phyloP scores from a whole-genome alignment of 2,329 filamentous ascomycete species.

The Penicillium sumatraense region DNA sequence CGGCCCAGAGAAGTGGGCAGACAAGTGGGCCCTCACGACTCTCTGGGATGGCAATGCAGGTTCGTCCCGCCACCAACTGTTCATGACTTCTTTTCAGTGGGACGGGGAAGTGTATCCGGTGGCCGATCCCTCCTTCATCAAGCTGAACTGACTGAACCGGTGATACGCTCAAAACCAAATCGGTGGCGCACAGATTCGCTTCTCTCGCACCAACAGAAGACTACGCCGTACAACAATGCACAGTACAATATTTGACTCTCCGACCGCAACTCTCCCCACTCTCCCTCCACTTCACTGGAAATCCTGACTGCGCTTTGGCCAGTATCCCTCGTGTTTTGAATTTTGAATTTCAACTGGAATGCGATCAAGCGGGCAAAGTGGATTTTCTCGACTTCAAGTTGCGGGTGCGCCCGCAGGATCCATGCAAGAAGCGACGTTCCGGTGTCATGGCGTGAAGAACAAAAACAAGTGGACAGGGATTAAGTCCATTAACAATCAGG shows the following conservation, averaged over 20 bases:
- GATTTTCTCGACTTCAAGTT: background rate
- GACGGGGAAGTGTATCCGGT: background rate
- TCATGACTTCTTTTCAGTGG: background rate
- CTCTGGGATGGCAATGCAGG: background rate
- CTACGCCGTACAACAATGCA: no score
- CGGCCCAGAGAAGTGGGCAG: background rate
- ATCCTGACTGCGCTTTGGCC: no score
- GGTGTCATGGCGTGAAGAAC: background rate
- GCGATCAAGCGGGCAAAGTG: background rate
- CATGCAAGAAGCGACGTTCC: background rate
- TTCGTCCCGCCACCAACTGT: background rate
- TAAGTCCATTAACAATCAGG: background rate
- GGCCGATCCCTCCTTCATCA: constrained; percentile 1
- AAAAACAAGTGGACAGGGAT: background rate
- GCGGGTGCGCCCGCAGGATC: background rate
- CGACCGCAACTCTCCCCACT: background rate
- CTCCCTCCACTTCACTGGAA: background rate
- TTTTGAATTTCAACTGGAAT: background rate
- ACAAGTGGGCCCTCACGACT: background rate
- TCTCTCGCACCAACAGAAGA: background rate
- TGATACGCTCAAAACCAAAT: background rate
- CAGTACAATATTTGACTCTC: background rate
- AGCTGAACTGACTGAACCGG: background rate
- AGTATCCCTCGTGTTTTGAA: background rate
- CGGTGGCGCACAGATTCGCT: background rate